A percentile compares a stretch with the other conserved stretches of the same genome.
These are phyloP conservation scores for Heliamphora pulchella DNA, from an alignment of 179 eudicot genomes.

Conservation along the genomic window DNA sequence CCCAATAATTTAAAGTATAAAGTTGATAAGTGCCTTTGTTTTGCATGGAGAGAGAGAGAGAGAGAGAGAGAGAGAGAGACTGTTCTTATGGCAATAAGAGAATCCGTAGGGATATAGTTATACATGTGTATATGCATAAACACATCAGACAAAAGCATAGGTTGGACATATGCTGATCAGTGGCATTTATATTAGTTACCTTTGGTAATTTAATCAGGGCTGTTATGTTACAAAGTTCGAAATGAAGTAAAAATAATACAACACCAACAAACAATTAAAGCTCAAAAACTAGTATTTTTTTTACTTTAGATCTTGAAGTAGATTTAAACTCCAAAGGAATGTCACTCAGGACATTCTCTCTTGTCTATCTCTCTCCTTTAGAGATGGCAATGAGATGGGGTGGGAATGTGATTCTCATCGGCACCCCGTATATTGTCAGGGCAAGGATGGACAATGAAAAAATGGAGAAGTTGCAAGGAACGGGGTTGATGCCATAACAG, in stretches of 20 bases:
- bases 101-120: conserved; percentile 5
- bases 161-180: neutral
- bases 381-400: no score
- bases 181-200: neutral
- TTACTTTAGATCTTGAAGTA: neutral
- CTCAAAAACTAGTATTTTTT: neutral
- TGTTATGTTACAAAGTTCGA: neutral
- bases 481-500: no score
- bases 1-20: conserved; percentile 33
- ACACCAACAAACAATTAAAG: neutral
- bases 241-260: neutral
- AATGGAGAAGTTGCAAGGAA: no score
- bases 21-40: conserved; percentile 34
- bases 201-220: neutral
- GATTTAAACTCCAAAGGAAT: neutral
- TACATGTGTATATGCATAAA: neutral
- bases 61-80: conserved; percentile 15
- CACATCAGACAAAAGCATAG: neutral
- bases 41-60: conserved; percentile 19
- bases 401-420: no score
- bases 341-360: neutral
- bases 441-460: no score
- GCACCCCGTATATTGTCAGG: no score
- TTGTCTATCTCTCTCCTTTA: no score
- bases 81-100: conserved; percentile 14